A percentile compares a stretch with the other conserved stretches of the same genome.
Evolutionary conservation across 2,329 filamentous ascomycete genomes (phyloP).

Genomic region (Trichoderma koningii): DNA sequence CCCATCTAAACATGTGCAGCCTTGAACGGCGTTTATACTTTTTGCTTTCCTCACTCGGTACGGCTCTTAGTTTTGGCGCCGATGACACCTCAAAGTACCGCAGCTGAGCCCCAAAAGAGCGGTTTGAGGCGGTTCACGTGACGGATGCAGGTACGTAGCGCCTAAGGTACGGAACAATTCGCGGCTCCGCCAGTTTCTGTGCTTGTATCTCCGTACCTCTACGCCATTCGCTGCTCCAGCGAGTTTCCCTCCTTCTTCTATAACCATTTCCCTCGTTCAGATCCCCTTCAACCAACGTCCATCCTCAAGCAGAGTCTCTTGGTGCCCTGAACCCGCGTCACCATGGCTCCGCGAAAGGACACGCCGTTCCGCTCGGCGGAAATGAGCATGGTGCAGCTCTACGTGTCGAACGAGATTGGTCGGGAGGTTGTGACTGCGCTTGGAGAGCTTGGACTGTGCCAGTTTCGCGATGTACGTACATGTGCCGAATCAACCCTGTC

Average conservation of each 20-base stretch:
- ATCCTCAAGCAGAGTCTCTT: constrained; percentile 35
- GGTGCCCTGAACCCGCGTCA: constrained; percentile 38
- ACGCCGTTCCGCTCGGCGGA: constrained; percentile 99
- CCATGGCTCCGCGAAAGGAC: constrained; percentile 71
- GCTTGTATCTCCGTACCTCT: neutral
- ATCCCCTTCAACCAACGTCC: constrained; percentile 29
- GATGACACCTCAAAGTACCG: neutral
- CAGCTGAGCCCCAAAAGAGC: neutral
- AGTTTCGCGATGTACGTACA: constrained; percentile 82
- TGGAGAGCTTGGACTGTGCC: constrained; percentile 92
- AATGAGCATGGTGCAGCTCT: constrained; percentile 99
- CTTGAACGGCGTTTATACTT: no score
- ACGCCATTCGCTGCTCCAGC: constrained; percentile 1
- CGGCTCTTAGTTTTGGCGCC: constrained; percentile 23
- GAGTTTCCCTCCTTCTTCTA: constrained; percentile 1
- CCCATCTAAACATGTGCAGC: no score
- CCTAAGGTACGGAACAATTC: constrained; percentile 33
- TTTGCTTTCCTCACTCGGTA: no score
- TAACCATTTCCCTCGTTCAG: constrained; percentile 26
- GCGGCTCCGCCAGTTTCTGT: constrained; percentile 28
- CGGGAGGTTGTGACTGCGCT: constrained; percentile 95
- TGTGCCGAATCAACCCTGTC: neutral
- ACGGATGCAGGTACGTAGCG: constrained; percentile 23
- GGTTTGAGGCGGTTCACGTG: constrained; percentile 35
- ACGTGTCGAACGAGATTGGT: constrained; percentile 98